Evolutionary conservation across 805 yeast genomes (phyloP).

Genomic region (Hanseniaspora thailandica): DNA sequence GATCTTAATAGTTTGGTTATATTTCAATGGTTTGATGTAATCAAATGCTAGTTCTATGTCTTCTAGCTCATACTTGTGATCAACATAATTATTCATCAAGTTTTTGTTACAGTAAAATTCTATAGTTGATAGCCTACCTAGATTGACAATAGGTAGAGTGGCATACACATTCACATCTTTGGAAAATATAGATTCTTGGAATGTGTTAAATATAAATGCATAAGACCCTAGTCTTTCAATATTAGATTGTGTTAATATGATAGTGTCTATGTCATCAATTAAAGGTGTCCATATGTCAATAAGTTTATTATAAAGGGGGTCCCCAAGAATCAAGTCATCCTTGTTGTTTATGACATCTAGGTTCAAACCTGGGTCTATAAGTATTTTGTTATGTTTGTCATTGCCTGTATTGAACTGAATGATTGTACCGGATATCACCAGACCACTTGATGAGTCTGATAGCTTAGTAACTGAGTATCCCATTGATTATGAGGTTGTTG

Average conservation of each 20-base stretch:
- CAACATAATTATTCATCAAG: slow-evolving; percentile 55
- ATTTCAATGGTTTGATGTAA: slow-evolving; percentile 54
- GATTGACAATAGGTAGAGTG: slow-evolving; percentile 76
- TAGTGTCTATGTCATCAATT: slow-evolving; percentile 45
- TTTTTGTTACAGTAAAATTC: slow-evolving; percentile 69
- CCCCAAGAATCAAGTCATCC: not conserved
- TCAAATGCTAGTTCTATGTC: slow-evolving; percentile 79
- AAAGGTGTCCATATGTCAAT: slow-evolving; percentile 32
- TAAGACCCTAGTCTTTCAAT: slow-evolving; percentile 70
- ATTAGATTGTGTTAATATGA: slow-evolving; percentile 80
- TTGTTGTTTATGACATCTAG: not conserved
- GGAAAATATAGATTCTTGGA: slow-evolving; percentile 24
- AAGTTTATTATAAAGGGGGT: slow-evolving; percentile 28
- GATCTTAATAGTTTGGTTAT: slow-evolving; percentile 59
- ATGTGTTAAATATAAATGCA: slow-evolving; percentile 40
- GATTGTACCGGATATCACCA: slow-evolving; percentile 7
- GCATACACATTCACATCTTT: slow-evolving; percentile 66
- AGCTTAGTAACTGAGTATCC: slow-evolving; percentile 1
- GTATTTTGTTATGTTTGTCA: not conserved
- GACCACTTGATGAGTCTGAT: not conserved
- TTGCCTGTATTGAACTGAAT: not conserved
- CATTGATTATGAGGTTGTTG: not conserved
- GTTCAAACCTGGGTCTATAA: slow-evolving; percentile 12
- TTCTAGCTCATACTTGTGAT: slow-evolving; percentile 47
- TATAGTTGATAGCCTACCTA: slow-evolving; percentile 77